Evolutionary conservation across 23 red algal genomes (phyloP), one percentile per base, ranked within the genome.

Genomic region (Gracilaria domingensis): DNA sequence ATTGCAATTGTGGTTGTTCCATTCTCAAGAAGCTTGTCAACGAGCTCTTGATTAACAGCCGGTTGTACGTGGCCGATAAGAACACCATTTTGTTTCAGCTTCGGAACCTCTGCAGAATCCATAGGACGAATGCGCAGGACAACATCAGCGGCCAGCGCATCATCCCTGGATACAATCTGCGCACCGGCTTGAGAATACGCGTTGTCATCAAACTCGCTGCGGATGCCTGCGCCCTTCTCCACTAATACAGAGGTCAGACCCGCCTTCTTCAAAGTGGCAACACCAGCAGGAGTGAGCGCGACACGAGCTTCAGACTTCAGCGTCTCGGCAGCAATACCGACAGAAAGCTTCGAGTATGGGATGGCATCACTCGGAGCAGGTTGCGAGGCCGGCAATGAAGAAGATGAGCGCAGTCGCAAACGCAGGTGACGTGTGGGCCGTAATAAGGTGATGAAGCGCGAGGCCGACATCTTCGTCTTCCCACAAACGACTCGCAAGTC

Each of bases 291-390:
- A 37, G 91, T 94, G 51, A 94, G 53, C 8, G 91, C 91, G 29
- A 94, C 91, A 48, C 91, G 91, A 47, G 69, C 73, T 74, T 94
- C 91, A 37, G 75, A 80, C 32, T 64, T 34, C 1, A 79, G 36
- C 37, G 73, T 81, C 74, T 94, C 91, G 18, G 42, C 45, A 30
- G 91, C 25, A 1, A 94, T 71, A 12, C 91, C 91, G 42, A 94
- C 82, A 23, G 81, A 86, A 8, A 94, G 91, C 38, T 87, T 81
- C 50, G 53, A 82, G 51, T 94, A 94, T 75, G 91, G 86, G 42
- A 75, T 89, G 35, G 86, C 61, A n/a, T 59, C 35, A 36, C 25
- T 70, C 14, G 28, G 25, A 50, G 77, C 77, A 18, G 49, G 11
- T 1, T 53, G 14, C 7, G 83, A 7, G 17, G 35, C n/a, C 36